A percentile compares a stretch with the other conserved stretches of the same genome.
Conservation (phyloP, 2,329 filamentous ascomycete genomes). For the Stagonosporopsis cucurbitacearum region DNA sequence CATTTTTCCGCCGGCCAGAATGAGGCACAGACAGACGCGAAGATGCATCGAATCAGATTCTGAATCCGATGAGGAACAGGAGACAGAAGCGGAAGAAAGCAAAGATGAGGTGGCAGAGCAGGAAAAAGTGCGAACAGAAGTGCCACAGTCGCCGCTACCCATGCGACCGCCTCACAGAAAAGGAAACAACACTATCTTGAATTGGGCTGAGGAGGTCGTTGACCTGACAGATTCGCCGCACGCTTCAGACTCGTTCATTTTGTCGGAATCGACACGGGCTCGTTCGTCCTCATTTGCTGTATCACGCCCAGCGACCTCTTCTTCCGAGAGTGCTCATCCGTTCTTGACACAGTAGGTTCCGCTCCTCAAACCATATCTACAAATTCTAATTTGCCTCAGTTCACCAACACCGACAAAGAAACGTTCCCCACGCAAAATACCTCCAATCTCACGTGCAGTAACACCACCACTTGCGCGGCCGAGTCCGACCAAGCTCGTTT, state of each 20-base stretch:
- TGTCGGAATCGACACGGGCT: slow-evolving; percentile 28
- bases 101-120: slow-evolving; percentile 4
- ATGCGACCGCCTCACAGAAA: slow-evolving; percentile 35
- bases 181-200: slow-evolving; percentile 36
- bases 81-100: slow-evolving; percentile 1
- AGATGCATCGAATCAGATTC: slow-evolving; percentile 26
- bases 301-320: slow-evolving; percentile 41
- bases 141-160: slow-evolving; percentile 24
- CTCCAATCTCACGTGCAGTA: slow-evolving; percentile 36
- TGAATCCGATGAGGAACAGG: slow-evolving; percentile 29
- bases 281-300: slow-evolving; percentile 34
- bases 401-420: slow-evolving; percentile 44
- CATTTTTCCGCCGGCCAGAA: slow-evolving; percentile 30
- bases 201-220: slow-evolving; percentile 43
- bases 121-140: neutral
- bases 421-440: slow-evolving; percentile 44
- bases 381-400: slow-evolving; percentile 12
- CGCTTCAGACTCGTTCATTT: slow-evolving; percentile 25
- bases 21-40: slow-evolving; percentile 23
- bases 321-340: slow-evolving; percentile 33
- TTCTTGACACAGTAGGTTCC: slow-evolving; percentile 42
- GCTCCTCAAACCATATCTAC: neutral
- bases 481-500: slow-evolving; percentile 44
- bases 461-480: slow-evolving; percentile 41
- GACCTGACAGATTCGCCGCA: slow-evolving; percentile 42